Evolutionary conservation across 2,329 filamentous ascomycete species (phyloP).

Genomic region (Dactylellina leptospora): DNA sequence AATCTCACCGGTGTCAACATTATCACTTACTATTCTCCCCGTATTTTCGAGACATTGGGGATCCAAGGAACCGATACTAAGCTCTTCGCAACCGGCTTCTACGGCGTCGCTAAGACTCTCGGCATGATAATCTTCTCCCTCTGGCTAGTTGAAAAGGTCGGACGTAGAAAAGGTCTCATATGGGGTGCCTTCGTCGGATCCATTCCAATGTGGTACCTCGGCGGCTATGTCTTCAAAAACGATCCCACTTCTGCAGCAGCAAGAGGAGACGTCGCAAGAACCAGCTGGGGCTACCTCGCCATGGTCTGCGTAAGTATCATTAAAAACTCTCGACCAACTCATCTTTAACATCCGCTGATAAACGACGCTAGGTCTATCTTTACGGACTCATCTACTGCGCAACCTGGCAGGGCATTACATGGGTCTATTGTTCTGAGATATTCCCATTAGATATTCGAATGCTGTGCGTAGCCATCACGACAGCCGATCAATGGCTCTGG

Average conservation of each 20-base stretch:
- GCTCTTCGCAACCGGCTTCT: constrained; percentile 78
- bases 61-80: constrained; percentile 64
- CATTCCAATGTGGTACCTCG: constrained; percentile 74
- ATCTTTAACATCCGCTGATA: neutral
- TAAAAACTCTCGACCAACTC: neutral
- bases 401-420: constrained; percentile 75
- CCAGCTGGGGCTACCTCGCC: constrained; percentile 37
- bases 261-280: constrained; percentile 14
- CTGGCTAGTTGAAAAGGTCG: constrained; percentile 74
- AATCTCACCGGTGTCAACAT: constrained; percentile 74
- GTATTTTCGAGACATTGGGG: constrained; percentile 74
- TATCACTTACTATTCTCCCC: constrained; percentile 74
- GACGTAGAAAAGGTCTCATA: constrained; percentile 70
- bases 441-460: constrained; percentile 68
- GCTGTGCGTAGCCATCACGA: constrained; percentile 63
- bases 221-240: constrained; percentile 65
- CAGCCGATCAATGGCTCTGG: constrained; percentile 76
- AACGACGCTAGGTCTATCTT: constrained; percentile 29
- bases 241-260: constrained; percentile 10
- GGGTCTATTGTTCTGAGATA: constrained; percentile 69
- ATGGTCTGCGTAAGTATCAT: constrained; percentile 40
- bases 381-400: constrained; percentile 75
- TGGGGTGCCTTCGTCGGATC: constrained; percentile 73
- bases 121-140: constrained; percentile 72
- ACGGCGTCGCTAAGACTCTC: constrained; percentile 75